These are phyloP conservation scores for Apiosordaria backusii DNA, from an alignment of 495 filamentous ascomycete species.

Conservation along the genomic window DNA sequence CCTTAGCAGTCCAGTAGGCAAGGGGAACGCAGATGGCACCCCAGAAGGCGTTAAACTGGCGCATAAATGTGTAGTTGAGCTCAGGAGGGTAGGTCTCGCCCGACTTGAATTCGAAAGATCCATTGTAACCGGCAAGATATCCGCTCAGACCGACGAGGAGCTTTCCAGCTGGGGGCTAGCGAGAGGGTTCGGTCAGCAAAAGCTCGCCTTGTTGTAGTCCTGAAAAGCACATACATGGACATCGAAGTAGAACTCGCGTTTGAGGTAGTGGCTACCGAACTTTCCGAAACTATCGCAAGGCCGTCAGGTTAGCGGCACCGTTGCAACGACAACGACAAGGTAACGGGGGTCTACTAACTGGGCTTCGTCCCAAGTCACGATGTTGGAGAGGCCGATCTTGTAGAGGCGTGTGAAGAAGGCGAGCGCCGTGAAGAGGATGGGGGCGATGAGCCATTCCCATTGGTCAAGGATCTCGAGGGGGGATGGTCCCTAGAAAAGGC, in stretches of 20 bases:
- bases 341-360: conserved; percentile 60
- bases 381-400: conserved; percentile 90
- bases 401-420: conserved; percentile 94
- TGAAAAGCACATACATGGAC: conserved; percentile 49
- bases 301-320: conserved; percentile 27
- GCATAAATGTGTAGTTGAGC: conserved; percentile 97
- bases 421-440: conserved; percentile 79
- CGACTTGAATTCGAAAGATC: conserved; percentile 99
- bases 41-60: conserved; percentile 93
- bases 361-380: conserved; percentile 98
- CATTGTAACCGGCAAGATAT: conserved; percentile 95
- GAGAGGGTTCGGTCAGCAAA: conserved; percentile 15
- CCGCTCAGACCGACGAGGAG: conserved; percentile 97
- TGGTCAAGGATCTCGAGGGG: conserved; percentile 63
- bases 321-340: conserved; percentile 12
- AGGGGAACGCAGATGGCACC: conserved; percentile 89
- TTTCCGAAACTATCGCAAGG: conserved; percentile 79
- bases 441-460: conserved; percentile 84
- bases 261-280: conserved; percentile 97
- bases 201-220: conserved; percentile 5
- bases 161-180: conserved; percentile 90
- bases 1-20: conserved; percentile 90
- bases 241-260: conserved; percentile 99
- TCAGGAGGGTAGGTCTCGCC: conserved; percentile 91
- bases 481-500: conserved; percentile 40